These are phyloP conservation scores for Piromyces sp. DNA, from an alignment of 192 early-diverging fungal genomes.

Conservation along the genomic window DNA sequence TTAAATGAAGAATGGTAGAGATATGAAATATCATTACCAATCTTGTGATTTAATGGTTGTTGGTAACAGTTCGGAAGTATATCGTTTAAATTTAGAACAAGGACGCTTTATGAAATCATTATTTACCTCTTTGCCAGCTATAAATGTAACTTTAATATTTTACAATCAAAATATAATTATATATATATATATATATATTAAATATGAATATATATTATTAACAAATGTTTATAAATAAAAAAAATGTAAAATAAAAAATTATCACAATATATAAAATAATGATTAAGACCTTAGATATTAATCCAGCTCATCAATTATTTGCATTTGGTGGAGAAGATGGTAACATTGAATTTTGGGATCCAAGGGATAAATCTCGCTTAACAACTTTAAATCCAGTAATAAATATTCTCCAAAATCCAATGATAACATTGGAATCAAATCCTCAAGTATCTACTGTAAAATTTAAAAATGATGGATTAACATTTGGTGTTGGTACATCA, in stretches of 20 bases:
- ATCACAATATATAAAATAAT: background rate
- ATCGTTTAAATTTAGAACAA: slow-evolving; percentile 77
- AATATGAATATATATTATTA: no score
- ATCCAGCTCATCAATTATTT: slow-evolving; percentile 83
- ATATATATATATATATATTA: no score
- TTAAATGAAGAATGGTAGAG: slow-evolving; percentile 66
- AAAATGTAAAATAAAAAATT: background rate
- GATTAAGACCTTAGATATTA: slow-evolving; percentile 32
- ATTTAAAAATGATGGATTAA: slow-evolving; percentile 74
- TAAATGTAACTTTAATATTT: slow-evolving; percentile 29
- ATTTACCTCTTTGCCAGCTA: slow-evolving; percentile 39
- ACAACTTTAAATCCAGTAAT: slow-evolving; percentile 5
- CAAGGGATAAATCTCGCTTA: slow-evolving; percentile 15
- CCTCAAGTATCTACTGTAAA: slow-evolving; percentile 57
- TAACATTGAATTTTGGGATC: slow-evolving; percentile 89
- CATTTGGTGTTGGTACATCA: slow-evolving; percentile 69
- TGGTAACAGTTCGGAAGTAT: slow-evolving; percentile 67
- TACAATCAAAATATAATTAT: no score
- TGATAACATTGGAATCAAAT: slow-evolving; percentile 14
- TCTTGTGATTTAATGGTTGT: slow-evolving; percentile 77
- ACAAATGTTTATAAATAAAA: no score
- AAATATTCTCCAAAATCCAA: slow-evolving; percentile 5
- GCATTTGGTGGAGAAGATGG: slow-evolving; percentile 79
- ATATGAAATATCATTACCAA: slow-evolving; percentile 75
- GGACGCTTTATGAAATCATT: slow-evolving; percentile 80